Evolutionary conservation across 805 yeast species (phyloP), one percentile per base, ranked within the genome.

Genomic region (Metschnikowia henanensis): DNA sequence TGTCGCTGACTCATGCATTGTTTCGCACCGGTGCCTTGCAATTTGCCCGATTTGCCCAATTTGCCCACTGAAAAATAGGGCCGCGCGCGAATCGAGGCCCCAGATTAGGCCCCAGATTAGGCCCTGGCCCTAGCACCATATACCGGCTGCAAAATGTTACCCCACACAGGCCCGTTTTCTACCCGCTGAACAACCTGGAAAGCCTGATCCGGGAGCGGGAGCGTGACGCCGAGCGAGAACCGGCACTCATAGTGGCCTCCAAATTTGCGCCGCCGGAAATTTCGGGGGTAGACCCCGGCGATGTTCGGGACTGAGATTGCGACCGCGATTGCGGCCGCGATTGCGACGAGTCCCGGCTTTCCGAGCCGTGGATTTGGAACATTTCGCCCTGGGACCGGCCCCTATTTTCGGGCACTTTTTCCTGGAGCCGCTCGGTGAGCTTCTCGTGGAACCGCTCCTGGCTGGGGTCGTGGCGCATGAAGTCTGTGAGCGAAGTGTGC

Each of bases 181-280:
- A 30, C 19, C 37, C 29, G 16, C 43, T 39, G 29, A 47, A 47
- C 13, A 47, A 26, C 16, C 47, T 30, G n/a, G 51, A 47, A 12
- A 47, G 36, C 17, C 51, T 30, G 41, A 43, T 43, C 13, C 51
- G 37, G 9, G 51, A 47, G 16, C 47, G 29, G n/a, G 51, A 41
- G 9, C 50, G 36, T 13, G 42, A 41, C 8, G 35, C 31, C 6
- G 41, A 35, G 4, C 39, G 22, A 13, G 39, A 17, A 10, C 20
- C n/a, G 13, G 34, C 38, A n/a, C 38, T 41, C 16, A 34, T 6
- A 4, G 42, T 22, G 26, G 41, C n/a, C 19, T 41, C 41, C 30
- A 30, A 17, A 31, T 20, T 22, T 7, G 22, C 18, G 9, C 32
- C 46, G 10, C 37, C 20, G n/a, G 10, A 29, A 18, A 7, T 17